Conservation (phyloP, 352 stramenopile genomes). For the Paralagenidium karlingii region DNA sequence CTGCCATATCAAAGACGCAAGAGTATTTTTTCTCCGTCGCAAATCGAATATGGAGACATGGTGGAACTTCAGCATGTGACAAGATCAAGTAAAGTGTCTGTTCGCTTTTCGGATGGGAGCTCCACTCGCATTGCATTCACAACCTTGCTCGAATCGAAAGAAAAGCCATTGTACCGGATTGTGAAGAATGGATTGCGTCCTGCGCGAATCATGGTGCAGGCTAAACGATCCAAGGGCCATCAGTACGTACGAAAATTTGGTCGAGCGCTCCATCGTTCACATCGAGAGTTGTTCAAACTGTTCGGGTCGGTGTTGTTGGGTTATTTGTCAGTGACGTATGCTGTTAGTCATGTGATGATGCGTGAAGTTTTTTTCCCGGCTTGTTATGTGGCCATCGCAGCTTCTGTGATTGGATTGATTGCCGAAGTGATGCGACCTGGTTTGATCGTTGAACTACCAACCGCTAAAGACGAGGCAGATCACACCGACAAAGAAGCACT, state of each 20-base stretch:
- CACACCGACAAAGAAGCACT: conserved; percentile 5
- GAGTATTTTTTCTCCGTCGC: too few relatives aligned
- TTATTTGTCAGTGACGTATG: conserved; percentile 28
- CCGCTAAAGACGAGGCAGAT: not conserved
- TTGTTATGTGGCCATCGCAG: conserved; percentile 27
- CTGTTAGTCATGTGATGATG: conserved; percentile 35
- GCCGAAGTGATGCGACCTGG: conserved; percentile 43
- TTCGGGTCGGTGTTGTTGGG: conserved; percentile 38
- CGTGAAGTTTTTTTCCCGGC: conserved; percentile 36
- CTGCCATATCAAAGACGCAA: too few relatives aligned
- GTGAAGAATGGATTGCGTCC: conserved; percentile 37
- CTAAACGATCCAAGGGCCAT: conserved; percentile 11
- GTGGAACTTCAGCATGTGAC: conserved; percentile 29
- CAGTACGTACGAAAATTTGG: conserved; percentile 13
- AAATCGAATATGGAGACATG: too few relatives aligned
- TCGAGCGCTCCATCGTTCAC: conserved; percentile 38
- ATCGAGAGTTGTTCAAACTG: conserved; percentile 49
- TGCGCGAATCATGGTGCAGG: conserved; percentile 35
- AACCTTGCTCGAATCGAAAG: conserved; percentile 25
- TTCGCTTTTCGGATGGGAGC: conserved; percentile 49
- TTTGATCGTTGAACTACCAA: conserved; percentile 15
- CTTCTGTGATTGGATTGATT: conserved; percentile 31
- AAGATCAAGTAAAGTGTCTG: conserved; percentile 25
- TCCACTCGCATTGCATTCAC: conserved; percentile 27
- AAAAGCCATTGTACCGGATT: conserved; percentile 35